Evolutionary conservation across 805 yeast species (phyloP), one percentile per base, ranked within the genome.

Genomic region (Kluyveromyces starmeri): DNA sequence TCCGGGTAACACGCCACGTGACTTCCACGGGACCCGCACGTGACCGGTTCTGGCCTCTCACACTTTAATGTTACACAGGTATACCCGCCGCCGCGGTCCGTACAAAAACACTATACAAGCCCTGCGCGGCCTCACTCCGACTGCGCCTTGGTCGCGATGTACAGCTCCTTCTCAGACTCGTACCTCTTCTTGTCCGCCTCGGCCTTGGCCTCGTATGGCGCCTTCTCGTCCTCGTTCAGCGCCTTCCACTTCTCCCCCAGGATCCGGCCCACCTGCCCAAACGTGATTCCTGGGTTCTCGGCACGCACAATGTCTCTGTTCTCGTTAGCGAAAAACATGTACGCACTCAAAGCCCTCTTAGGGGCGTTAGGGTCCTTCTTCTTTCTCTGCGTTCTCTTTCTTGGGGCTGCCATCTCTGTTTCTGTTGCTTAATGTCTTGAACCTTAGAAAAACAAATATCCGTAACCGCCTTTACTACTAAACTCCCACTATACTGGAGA

Each of bases 311-410:
- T 75, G 65, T 89, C 96, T 73, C 98, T 88, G 74, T 83, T 83
- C 58, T 86, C 96, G 61, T 85, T 86, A 52, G 98, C 97, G 59
- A 88, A 92, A 76, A 84, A 89, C 97, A 92, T 88, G 78, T 89
- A 92, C 32, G 97, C 96, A 41, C 96, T 85, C 61, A 92, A 70
- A 17, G 96, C 85, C 67, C 97, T 84, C 84, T 92, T 92, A 64
- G 98, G 98, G 47, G 98, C 98, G 65, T 89, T 88, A 70, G 98
- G 95, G 64, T 84, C 94, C 63, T 67, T 67, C 67, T 66, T 67
- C 62, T 64, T 67, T 60, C 68, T 65, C 41, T 62, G 46, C 42
- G 62, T 45, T 58, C 52, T 53, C 52, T 54, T 52, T 52, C 62
- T 61, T 44, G 58, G 59, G 30, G 60, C 60, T 36, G 68, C 61